Evolutionary conservation across 306 rosid genomes (phyloP), one percentile per base, ranked within the genome.

Genomic region (Argentina anserina): DNA sequence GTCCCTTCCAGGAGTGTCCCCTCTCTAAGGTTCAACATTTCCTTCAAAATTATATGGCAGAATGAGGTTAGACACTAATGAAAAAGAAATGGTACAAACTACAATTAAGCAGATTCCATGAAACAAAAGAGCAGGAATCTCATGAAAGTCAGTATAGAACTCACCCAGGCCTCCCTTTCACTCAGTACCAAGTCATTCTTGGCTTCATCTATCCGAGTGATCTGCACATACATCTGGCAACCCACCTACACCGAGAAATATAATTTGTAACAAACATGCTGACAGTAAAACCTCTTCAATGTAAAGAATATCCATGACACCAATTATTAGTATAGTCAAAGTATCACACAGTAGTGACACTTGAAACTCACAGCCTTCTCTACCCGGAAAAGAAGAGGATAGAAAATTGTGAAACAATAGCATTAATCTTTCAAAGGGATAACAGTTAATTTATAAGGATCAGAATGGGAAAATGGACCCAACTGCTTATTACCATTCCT

Each of bases 121-220:
- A 46, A 70, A 59, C 31, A 70, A 46, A 69, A 18, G 69, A 33
- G 55, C 62, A 71, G 65, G 56, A 80, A 45, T 41, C 59, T 28
- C 56, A 66, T 55, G 64, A 75, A 82, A 45, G 8, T 10, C 14
- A 42, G 42, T 69, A 49, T 47, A 61, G 76, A 86, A 85, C 96
- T 79, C 47, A 94, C 99, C 99, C 97, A 94, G 52, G 99, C 96
- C 77, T 81, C 85, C 82, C 80, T 90, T 80, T 91, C 95, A 71
- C 97, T 90, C 70, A 91, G 87, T 79, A 91, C 78, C 70, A 94
- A 78, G 79, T 80, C 89, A 78, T 94, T 91, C 75, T 82, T 94
- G 75, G 76, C 66, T 87, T 94, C 97, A 50, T 90, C 94, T 63
- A 89, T 74, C 59, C 89, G 95, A 69, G 86, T 84, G 76, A 94